Base-by-base conservation (phyloP, 148 eudicot genomes). In the Nepenthes mirabilis region DNA sequence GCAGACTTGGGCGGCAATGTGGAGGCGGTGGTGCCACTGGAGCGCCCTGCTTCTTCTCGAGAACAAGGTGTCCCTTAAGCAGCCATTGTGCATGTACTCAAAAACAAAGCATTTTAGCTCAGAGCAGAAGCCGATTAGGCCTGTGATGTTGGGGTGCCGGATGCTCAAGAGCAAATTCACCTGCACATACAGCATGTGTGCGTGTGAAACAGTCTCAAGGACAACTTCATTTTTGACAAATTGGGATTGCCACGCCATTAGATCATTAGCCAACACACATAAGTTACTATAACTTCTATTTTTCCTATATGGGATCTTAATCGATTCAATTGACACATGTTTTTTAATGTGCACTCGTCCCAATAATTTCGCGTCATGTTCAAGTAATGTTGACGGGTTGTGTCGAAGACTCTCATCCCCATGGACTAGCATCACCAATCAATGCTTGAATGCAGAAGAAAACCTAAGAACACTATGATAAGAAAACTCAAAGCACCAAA, bases 11-110 rank as follows among this genome's bases (percentile, higher is more conserved):
- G 83, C 79, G 5, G 87, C 96, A n/a, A 89, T 81, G 2, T 76
- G 73, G 37, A 83, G 52, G 14, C 94, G 64, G 11, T 72, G 69
- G 59, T 72, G 82, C 96, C 96, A 89, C 52, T 70, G 72, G 35
- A 86, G 80, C 36, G 56, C 52, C 61, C 49, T 67, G 62, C 68
- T 75, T 7, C 70, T 57, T 36, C 68, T 71, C 9, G 82, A 70
- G 66, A 81, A 86, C 14, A 89, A 37, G 58, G 67, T 70, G 69
- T 88, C 83, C 56, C 84, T 69, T 43, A 88, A 62, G 79, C 87
- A 73, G 48, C 91, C 87, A 33, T 83, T 83, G 62, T 79, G 85
- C 85, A 81, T 77, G 72, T 81, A 83, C 61, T 88, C 93, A 2
- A 77, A 89, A 12, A 83, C 80, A 6, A 89, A 65, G 71, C 90